Evolutionary conservation across 805 yeast species (phyloP).

Genomic region (Blastobotrys peoriensis): DNA sequence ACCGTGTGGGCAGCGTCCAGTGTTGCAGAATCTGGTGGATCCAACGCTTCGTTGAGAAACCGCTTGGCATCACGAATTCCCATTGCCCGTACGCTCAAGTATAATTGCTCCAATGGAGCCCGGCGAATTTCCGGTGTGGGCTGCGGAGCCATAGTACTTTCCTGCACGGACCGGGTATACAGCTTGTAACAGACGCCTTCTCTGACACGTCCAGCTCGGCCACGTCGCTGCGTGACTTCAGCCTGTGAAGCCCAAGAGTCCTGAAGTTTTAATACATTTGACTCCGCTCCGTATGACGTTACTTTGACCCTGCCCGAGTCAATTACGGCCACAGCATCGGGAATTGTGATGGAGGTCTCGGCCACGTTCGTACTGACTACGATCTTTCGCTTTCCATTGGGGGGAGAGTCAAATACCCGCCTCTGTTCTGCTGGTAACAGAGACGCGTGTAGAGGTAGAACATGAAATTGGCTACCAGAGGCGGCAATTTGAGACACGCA

Average conservation of each 20-base stretch:
- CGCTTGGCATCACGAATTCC: conserved; percentile 65
- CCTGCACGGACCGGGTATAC: conserved; percentile 58
- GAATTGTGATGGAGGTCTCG: conserved; percentile 93
- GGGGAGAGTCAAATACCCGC: conserved; percentile 57
- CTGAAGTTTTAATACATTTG: conserved; percentile 62
- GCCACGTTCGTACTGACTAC: conserved; percentile 93
- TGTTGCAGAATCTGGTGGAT: conserved; percentile 60
- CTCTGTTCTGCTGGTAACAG: conserved; percentile 77
- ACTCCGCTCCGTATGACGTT: conserved; percentile 59
- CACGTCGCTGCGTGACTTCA: conserved; percentile 84
- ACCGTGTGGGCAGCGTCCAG: conserved; percentile 46
- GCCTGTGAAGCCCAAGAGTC: conserved; percentile 90
- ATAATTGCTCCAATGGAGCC: conserved; percentile 75
- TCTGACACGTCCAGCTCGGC: conserved; percentile 96
- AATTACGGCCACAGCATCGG: conserved; percentile 88
- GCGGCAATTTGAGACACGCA: conserved; percentile 35
- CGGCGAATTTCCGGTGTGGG: conserved; percentile 89
- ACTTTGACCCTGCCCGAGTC: conserved; percentile 85
- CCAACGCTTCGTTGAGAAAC: conserved; percentile 71
- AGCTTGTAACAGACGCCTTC: conserved; percentile 77
- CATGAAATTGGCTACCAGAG: conserved; percentile 31
- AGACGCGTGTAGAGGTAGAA: conserved; percentile 84
- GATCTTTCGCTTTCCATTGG: conserved; percentile 57
- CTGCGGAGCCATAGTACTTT: conserved; percentile 51
- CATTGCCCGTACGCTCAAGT: conserved; percentile 82